Base-by-base conservation (phyloP, 2,329 filamentous ascomycete genomes). In the Beauveria bassiana region DNA sequence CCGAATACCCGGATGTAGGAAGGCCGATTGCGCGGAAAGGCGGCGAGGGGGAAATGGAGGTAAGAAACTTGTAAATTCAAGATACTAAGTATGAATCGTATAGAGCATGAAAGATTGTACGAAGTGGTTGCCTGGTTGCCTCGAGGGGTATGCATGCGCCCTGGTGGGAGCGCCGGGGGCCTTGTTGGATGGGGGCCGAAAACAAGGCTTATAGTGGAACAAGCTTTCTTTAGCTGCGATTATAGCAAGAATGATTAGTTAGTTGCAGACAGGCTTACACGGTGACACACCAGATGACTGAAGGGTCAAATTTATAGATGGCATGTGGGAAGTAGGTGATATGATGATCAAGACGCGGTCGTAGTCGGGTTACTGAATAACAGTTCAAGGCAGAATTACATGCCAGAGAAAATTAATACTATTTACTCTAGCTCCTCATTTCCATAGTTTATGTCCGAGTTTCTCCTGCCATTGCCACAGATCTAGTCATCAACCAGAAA, bases 171-270 rank as follows among this genome's bases (percentile, higher is more conserved):
- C 5, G 46, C 40, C 22, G 26, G 49, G 40, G 26, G 12, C 28
- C 24, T 52, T 46, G 47, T n/a, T 60, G 24, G 18, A 22, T 59
- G 57, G 58, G 49, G 58, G 58, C 49, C 40, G 20, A 46, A 52
- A 60, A 24, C 6, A 31, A 46, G 58, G 58, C 40, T 49, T 60
- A 40, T 24, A 42, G 57, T 59, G 56, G 56, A 24, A 45, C 22
- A 45, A 45, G n/a, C 3, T 43, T 45, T 45, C 18, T 40, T 46
- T 40, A 31, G 51, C 26, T 42, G 31, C 31, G 31, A 34, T 34
- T 10, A 34, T 10, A 34, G 12, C 31, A 34, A 34, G 10, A 12
- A 34, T 34, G 31, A 34, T 34, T 34, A 34, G 31, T 34, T 34
- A 34, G 31, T 47, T 9, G 24, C 46, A 59, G 56, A 59, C 22